Conservation (phyloP, 208 protist genomes). For the Angomonas ambiguus region DNA sequence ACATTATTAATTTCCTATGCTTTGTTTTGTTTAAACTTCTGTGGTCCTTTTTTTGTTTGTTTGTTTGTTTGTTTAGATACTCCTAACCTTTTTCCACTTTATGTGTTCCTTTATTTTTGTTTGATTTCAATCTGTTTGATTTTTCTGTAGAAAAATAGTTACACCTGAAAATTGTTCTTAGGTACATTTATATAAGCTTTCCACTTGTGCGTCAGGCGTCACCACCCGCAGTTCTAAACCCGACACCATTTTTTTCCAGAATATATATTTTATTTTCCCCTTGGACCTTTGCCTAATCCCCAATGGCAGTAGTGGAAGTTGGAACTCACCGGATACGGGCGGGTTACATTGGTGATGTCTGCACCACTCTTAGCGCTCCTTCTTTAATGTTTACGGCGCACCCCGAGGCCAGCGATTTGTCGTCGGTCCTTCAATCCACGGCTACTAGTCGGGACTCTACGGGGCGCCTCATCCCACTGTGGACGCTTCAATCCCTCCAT, state of each 20-base stretch:
- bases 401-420: conserved; percentile 39
- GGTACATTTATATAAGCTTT: too few species aligned
- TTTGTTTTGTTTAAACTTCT: background rate
- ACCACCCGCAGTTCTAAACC: too few species aligned
- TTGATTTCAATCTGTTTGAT: too few species aligned
- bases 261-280: background rate
- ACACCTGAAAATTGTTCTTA: too few species aligned
- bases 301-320: conserved; percentile 81
- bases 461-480: conserved; percentile 34
- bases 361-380: conserved; percentile 39
- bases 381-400: conserved; percentile 21
- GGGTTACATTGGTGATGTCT: conserved; percentile 72
- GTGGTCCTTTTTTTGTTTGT: background rate
- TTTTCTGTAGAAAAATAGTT: too few species aligned
- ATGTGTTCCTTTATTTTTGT: background rate
- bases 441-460: conserved; percentile 1
- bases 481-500: conserved; percentile 46
- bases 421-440: conserved; percentile 36
- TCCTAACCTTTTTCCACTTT: background rate
- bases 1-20: background rate
- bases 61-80: too few species aligned
- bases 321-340: conserved; percentile 58
- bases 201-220: too few species aligned
- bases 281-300: too few species aligned
- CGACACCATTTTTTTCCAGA: too few species aligned